Conservation (phyloP, 2,329 filamentous ascomycete genomes). For the Penicillium thymicola region DNA sequence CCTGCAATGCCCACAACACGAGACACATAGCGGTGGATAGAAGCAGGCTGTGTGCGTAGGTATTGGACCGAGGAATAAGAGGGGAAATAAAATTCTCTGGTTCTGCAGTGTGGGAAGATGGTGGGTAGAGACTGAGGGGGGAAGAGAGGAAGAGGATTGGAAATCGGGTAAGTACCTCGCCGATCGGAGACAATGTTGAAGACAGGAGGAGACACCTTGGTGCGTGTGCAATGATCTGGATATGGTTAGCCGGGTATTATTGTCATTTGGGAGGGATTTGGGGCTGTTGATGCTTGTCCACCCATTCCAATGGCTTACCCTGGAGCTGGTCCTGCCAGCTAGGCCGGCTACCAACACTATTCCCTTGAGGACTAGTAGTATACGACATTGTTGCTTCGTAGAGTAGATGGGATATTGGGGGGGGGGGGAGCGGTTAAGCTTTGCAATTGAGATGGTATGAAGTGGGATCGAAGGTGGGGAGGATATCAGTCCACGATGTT, state of each 20-base stretch:
- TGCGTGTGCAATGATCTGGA: slow-evolving; percentile 57
- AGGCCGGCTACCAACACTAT: slow-evolving; percentile 20
- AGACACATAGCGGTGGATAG: slow-evolving; percentile 13
- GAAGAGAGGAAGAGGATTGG: slow-evolving; percentile 10
- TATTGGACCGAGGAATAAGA: slow-evolving; percentile 4
- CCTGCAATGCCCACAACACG: slow-evolving; percentile 18
- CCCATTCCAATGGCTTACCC: slow-evolving; percentile 42
- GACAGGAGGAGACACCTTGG: slow-evolving; percentile 53
- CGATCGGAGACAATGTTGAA: slow-evolving; percentile 73
- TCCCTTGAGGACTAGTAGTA: slow-evolving; percentile 23
- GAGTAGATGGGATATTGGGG: not conserved
- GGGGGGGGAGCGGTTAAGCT: not conserved
- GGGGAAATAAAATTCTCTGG: slow-evolving; percentile 33
- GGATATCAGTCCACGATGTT: slow-evolving; percentile 1
- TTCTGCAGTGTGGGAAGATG: slow-evolving; percentile 24
- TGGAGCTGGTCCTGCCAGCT: slow-evolving; percentile 58
- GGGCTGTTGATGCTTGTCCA: not conserved
- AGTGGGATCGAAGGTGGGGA: slow-evolving; percentile 11
- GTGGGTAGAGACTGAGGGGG: slow-evolving; percentile 14
- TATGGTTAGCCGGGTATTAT: slow-evolving; percentile 11
- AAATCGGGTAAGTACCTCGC: slow-evolving; percentile 54
- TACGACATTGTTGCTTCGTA: slow-evolving; percentile 19
- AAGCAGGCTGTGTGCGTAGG: not conserved
- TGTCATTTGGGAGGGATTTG: not conserved
- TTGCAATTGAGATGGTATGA: slow-evolving; percentile 7